Evolutionary conservation across 1,284 basidiomycete genomes (phyloP).

Genomic region (Neonothopanus nambi): DNA sequence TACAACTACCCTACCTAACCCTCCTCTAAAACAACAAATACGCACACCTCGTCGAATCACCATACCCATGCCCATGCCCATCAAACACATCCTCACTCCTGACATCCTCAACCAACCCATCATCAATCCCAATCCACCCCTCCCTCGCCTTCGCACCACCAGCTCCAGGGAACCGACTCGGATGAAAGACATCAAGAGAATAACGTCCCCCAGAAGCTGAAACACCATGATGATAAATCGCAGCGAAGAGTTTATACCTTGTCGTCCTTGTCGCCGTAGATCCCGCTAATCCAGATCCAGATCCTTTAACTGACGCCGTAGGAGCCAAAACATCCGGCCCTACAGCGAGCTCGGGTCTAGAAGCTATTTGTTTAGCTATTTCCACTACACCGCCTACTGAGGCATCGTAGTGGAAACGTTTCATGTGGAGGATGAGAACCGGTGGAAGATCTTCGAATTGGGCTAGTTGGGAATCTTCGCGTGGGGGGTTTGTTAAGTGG

Average conservation of each 20-base stretch:
- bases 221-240: slow-evolving; percentile 92
- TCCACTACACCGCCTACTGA: slow-evolving; percentile 81
- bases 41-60: slow-evolving; percentile 58
- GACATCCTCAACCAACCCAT: slow-evolving; percentile 84
- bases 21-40: slow-evolving; percentile 88
- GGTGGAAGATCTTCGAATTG: slow-evolving; percentile 86
- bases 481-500: slow-evolving; percentile 64
- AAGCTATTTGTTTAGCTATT: slow-evolving; percentile 80
- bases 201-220: slow-evolving; percentile 95
- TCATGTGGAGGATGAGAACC: slow-evolving; percentile 89
- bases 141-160: slow-evolving; percentile 41
- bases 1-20: slow-evolving; percentile 26
- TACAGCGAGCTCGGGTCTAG: slow-evolving; percentile 79
- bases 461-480: slow-evolving; percentile 86
- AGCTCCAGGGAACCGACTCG: slow-evolving; percentile 63
- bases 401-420: slow-evolving; percentile 90
- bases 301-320: no score
- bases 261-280: background rate
- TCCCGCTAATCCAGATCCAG: no score
- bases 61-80: slow-evolving; percentile 55
- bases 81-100: slow-evolving; percentile 79
- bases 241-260: slow-evolving; percentile 38
- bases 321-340: slow-evolving; percentile 51
- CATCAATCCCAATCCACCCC: slow-evolving; percentile 97
- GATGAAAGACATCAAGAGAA: slow-evolving; percentile 88